Base-by-base conservation (phyloP, 306 rosid genomes). In the Citrullus amarus region DNA sequence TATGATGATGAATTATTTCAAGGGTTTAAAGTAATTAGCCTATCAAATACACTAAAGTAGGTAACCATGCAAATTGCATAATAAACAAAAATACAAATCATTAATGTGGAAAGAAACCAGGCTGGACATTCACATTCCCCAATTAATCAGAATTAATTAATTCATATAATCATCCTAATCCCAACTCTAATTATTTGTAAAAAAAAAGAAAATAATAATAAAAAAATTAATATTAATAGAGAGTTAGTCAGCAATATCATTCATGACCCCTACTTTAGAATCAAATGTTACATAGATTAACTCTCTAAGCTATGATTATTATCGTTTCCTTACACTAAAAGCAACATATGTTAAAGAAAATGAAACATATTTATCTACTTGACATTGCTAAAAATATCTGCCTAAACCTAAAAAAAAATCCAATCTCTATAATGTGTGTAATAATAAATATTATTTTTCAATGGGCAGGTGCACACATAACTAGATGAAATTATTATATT, bases 111-210 rank as follows among this genome's bases (percentile, higher is more conserved):
- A 5, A 36, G 46, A 9, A 14, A 14, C 44, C 75, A 69, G 56
- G n/a, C 50, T 69, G 56, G 75, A 69, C 75, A 41, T 20, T 69
- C 75, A 69, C 56, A 44, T 69, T 69, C 56, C 74, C 53, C 53
- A 67, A 67, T 38, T 43, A 69, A 43, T 43, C 18, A n/a, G 18
- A 38, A 3, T 39, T 67, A 66, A 17, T 39, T 41, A 10, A 39
- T 67, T 41, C 3, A 65, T 65, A 38, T 17, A 66, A 41, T 68
- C 55, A 68, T 1, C 17, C 5, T 39, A 7, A 67, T 39, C 73
- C 73, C 54, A 12, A 36, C 48, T 34, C 46, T 65, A 16, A 65
- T 38, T 38, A 66, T 66, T 66, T 5, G 43, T 13, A 7, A 17
- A 55, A 55, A 4, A 0, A 25, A 25, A 0, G 0, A 25, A 0